These are phyloP conservation scores for Blastobotrys serpentis DNA, from an alignment of 1,139 yeast genomes.

Conservation along the genomic window DNA sequence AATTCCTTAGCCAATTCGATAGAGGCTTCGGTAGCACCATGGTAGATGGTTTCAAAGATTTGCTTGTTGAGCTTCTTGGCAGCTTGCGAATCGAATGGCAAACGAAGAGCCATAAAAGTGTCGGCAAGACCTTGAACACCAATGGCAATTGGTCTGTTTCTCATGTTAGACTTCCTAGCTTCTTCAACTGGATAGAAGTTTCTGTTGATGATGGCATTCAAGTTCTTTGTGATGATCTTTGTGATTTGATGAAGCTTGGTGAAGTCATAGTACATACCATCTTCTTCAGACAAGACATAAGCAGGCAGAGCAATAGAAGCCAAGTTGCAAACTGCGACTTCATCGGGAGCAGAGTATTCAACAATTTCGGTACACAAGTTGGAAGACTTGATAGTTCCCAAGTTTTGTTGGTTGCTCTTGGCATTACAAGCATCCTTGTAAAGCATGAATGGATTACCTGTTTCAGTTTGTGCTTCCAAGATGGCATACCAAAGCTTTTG, in stretches of 20 bases:
- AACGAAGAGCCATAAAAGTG: constrained; percentile 68
- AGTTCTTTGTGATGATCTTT: constrained; percentile 70
- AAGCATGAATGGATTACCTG: constrained; percentile 90
- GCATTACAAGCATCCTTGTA: constrained; percentile 85
- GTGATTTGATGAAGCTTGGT: constrained; percentile 67
- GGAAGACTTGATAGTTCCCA: constrained; percentile 84
- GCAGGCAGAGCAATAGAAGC: constrained; percentile 85
- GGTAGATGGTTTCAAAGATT: constrained; percentile 87
- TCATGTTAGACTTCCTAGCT: constrained; percentile 66
- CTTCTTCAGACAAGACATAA: constrained; percentile 50
- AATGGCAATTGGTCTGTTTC: constrained; percentile 80
- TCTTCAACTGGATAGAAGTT: constrained; percentile 75
- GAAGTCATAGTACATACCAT: constrained; percentile 62
- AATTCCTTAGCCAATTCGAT: constrained; percentile 63
- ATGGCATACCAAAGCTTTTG: constrained; percentile 88
- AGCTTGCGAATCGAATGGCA: constrained; percentile 76
- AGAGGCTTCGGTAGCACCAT: constrained; percentile 80
- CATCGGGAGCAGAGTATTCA: constrained; percentile 83
- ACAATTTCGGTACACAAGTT: constrained; percentile 89
- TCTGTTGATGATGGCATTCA: constrained; percentile 75
- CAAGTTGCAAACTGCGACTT: constrained; percentile 87
- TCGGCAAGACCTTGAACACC: constrained; percentile 94
- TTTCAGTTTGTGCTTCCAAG: constrained; percentile 85
- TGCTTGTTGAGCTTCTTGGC: constrained; percentile 72
- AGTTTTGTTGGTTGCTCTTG: constrained; percentile 81